Base-by-base conservation (phyloP, 139 green algal species). In the Diplosphaera chodatii region DNA sequence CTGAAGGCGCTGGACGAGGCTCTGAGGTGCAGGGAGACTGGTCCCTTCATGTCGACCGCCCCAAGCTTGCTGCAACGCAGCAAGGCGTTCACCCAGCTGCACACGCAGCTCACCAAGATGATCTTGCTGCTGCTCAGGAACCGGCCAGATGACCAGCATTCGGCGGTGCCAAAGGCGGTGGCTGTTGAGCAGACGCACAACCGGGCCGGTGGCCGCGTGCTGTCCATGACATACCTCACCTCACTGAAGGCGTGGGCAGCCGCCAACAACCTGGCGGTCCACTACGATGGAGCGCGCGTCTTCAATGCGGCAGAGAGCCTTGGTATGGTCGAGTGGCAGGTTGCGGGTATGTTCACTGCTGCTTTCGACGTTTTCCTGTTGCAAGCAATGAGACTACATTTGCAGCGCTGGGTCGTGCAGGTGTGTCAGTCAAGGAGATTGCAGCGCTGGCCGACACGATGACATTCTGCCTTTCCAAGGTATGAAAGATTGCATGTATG, bases 131-230 rank as follows among this genome's bases (percentile, higher is more conserved):
- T 25, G 48, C 48, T 27, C 48, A 59, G 48, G 16, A 59, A 59
- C 48, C 48, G 85, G 59, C 62, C 78, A 25, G 82, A 87, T 37
- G 88, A 95, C 74, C 56, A 79, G 29, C 90, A 95, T 75, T 90
- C 80, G 64, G 80, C 87, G 0, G 30, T 64, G 33, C 89, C 86
- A 0, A 40, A 64, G 2, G 70, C 91, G 20, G 70, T 92, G 1
- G 89, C 83, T 66, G 27, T 94, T 13, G 87, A 95, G 71, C 89
- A 90, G 64, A 95, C 83, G 8, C 86, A 91, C 66, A 95, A 95
- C 71, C 82, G 87, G 40, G 84, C 78, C 29, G 89, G 89, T 1
- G 89, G 89, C 21, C 31, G 73, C 1, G 80, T 83, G 23, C 80
- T 92, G 37, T 74, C 71, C 10, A 59, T 89, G 48, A 64, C 80